A percentile compares a stretch with the other conserved stretches of the same genome.
Conservation (phyloP, 306 rosid genomes). For the Acacia confusa region DNA sequence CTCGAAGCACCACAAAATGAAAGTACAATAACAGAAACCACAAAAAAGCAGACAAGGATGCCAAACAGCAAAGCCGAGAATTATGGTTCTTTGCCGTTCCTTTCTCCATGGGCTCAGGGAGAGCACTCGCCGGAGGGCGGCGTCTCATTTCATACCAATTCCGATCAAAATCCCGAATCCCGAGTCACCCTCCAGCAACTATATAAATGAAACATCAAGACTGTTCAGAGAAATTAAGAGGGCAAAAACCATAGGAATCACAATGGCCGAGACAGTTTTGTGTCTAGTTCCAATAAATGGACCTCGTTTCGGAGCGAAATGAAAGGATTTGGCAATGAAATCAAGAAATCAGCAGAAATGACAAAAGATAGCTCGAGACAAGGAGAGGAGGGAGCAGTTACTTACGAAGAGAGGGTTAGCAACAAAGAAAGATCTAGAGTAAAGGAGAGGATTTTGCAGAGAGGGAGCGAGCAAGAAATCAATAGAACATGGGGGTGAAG, state of each 20-base stretch:
- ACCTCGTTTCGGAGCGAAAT: background rate
- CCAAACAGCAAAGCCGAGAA: slow-evolving; percentile 65
- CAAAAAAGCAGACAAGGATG: slow-evolving; percentile 59
- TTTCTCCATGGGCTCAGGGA: slow-evolving; percentile 72
- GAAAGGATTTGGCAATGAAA: slow-evolving; percentile 1
- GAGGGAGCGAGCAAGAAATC: background rate
- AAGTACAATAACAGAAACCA: slow-evolving; percentile 80
- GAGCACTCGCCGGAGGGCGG: slow-evolving; percentile 56
- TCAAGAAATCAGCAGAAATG: background rate
- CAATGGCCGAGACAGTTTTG: slow-evolving; percentile 13
- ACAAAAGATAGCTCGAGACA: background rate
- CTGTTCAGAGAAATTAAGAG: background rate
- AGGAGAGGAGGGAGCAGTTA: background rate
- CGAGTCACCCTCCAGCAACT: background rate
- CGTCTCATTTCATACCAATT: slow-evolving; percentile 64
- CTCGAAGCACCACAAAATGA: slow-evolving; percentile 70
- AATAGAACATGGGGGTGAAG: background rate
- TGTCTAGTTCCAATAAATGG: slow-evolving; percentile 19
- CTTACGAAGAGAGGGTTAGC: slow-evolving; percentile 29
- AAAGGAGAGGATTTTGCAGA: background rate
- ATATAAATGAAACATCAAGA: background rate
- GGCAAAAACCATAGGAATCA: background rate
- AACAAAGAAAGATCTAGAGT: slow-evolving; percentile 31
- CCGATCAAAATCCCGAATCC: slow-evolving; percentile 22
- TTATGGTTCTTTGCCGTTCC: slow-evolving; percentile 66